phyloP scores from a whole-genome alignment of 2,329 filamentous ascomycete species.

The Hirsutella rhossiliensis region DNA sequence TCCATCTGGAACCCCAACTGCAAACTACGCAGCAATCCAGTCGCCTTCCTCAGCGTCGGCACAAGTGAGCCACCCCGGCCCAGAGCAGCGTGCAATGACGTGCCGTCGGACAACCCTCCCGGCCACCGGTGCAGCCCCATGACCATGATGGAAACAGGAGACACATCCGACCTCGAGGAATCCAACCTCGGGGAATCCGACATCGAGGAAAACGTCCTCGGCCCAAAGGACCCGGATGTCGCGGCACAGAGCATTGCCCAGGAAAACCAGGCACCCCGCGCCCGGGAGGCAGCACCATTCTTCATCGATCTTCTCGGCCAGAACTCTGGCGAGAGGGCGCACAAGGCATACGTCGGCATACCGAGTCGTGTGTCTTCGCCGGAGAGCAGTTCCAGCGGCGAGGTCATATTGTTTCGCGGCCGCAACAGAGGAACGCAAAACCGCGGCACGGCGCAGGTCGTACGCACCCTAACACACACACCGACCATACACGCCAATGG shows the following conservation, averaged over 20 bases:
- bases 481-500: neutral
- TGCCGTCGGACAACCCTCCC: conserved; percentile 14
- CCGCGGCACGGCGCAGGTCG: neutral
- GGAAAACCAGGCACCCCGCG: neutral
- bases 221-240: neutral
- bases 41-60: conserved; percentile 42
- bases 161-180: too few relatives aligned
- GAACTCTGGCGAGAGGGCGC: neutral
- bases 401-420: conserved; percentile 58
- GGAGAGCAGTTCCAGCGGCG: conserved; percentile 40
- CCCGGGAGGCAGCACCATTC: conserved; percentile 11
- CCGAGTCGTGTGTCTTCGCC: conserved; percentile 3
- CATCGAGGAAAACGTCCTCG: neutral
- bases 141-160: neutral
- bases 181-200: too few relatives aligned
- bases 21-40: conserved; percentile 34
- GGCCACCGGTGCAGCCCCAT: neutral
- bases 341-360: neutral
- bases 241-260: conserved; percentile 7
- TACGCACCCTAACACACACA: neutral
- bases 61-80: conserved; percentile 35
- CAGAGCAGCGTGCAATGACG: too few relatives aligned
- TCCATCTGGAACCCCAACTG: conserved; percentile 24
- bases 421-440: conserved; percentile 22
- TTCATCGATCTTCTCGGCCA: conserved; percentile 26